Conservation (phyloP, 2,329 filamentous ascomycete species). For the Plenodomus biglobosus region DNA sequence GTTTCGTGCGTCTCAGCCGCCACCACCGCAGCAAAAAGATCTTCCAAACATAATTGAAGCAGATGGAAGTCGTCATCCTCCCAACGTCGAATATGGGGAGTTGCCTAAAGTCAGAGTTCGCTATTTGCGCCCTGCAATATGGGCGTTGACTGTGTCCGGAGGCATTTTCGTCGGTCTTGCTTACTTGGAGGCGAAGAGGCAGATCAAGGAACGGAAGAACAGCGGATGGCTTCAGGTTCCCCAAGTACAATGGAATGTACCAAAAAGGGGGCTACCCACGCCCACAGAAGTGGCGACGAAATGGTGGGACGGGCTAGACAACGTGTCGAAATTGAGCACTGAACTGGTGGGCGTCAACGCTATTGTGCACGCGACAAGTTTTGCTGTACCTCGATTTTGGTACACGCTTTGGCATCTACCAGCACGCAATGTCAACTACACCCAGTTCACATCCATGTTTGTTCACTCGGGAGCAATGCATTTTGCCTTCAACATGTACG, state of each 20-base stretch:
- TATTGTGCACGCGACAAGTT: constrained; percentile 29
- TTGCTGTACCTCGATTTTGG: constrained; percentile 28
- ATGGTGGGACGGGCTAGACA: constrained; percentile 27
- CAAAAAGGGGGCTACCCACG: constrained; percentile 19
- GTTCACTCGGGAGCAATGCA: constrained; percentile 22
- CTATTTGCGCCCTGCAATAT: constrained; percentile 35
- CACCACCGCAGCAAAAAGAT: not conserved
- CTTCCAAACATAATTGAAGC: not conserved
- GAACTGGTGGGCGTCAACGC: constrained; percentile 35
- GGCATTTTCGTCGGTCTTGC: constrained; percentile 34
- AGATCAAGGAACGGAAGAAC: constrained; percentile 20
- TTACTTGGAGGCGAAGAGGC: constrained; percentile 31
- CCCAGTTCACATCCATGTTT: constrained; percentile 34
- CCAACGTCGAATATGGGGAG: not conserved
- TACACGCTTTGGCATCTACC: constrained; percentile 35
- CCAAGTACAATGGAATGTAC: constrained; percentile 12
- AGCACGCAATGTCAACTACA: constrained; percentile 31
- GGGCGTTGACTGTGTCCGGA: constrained; percentile 28
- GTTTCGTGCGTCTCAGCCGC: too few relatives aligned
- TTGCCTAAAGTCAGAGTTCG: constrained; percentile 20
- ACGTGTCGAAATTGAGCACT: constrained; percentile 30
- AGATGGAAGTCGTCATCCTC: not conserved
- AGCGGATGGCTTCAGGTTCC: constrained; percentile 19
- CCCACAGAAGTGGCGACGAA: constrained; percentile 31
- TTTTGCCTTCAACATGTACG: constrained; percentile 24